These are phyloP conservation scores for Sclerotinia borealis DNA, from an alignment of 2,329 filamentous ascomycete genomes.

Conservation along the genomic window DNA sequence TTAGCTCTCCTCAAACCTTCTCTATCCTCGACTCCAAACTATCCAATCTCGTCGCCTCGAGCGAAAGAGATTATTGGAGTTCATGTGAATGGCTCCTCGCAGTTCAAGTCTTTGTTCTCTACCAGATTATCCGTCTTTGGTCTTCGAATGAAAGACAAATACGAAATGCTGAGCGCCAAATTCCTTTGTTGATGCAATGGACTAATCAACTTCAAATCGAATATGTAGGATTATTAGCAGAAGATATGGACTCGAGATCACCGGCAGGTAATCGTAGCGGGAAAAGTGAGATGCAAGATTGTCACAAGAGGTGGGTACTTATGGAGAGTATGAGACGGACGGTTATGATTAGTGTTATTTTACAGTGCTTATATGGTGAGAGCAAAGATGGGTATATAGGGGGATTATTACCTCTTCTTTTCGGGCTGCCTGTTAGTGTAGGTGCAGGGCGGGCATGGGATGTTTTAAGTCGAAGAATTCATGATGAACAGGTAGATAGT, in stretches of 20 bases:
- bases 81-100: constrained; percentile 14
- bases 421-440: constrained; percentile 13
- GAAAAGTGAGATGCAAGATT: not conserved
- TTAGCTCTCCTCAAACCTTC: constrained; percentile 15
- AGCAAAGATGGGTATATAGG: constrained; percentile 18
- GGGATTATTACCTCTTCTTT: constrained; percentile 11
- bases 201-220: constrained; percentile 18
- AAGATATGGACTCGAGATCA: not conserved
- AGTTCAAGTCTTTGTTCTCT: constrained; percentile 27
- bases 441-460: constrained; percentile 5
- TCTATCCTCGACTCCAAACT: constrained; percentile 20
- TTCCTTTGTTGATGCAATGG: constrained; percentile 26
- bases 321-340: constrained; percentile 32
- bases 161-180: constrained; percentile 23
- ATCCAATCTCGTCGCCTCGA: constrained; percentile 3
- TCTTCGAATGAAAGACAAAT: constrained; percentile 26
- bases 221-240: not conserved
- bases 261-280: not conserved
- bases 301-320: constrained; percentile 28
- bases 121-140: constrained; percentile 30
- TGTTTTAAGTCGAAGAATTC: not conserved
- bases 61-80: constrained; percentile 2
- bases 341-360: constrained; percentile 19
- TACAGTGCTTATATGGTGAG: constrained; percentile 16
- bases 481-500: not conserved